These are phyloP conservation scores for Arachis hypogaea DNA, from an alignment of 306 rosid species.

Conservation along the genomic window DNA sequence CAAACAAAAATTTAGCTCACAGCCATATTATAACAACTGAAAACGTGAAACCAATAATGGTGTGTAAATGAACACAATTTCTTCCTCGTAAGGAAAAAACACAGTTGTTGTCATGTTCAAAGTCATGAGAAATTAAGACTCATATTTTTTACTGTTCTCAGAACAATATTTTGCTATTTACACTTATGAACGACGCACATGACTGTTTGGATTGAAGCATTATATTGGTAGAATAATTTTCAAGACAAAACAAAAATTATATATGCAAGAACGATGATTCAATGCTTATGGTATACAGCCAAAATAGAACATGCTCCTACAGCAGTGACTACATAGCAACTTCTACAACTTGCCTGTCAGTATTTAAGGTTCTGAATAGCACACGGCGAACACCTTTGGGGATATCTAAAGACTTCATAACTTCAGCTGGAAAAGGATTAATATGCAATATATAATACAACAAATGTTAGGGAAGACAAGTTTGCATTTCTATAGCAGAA, in stretches of 20 bases:
- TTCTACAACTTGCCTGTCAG: slow-evolving; percentile 63
- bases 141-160: neutral
- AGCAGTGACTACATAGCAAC: neutral
- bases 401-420: slow-evolving; percentile 75
- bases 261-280: too few relatives aligned
- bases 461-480: slow-evolving; percentile 6
- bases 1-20: slow-evolving; percentile 39
- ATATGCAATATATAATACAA: neutral
- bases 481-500: slow-evolving; percentile 10
- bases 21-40: slow-evolving; percentile 2
- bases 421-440: slow-evolving; percentile 64
- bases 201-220: neutral
- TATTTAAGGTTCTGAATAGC: slow-evolving; percentile 83
- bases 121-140: neutral
- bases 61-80: slow-evolving; percentile 15
- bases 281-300: neutral
- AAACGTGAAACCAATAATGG: slow-evolving; percentile 10
- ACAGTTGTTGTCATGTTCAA: neutral
- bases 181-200: neutral
- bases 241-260: neutral
- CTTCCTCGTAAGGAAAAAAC: neutral
- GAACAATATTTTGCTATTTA: neutral
- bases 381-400: slow-evolving; percentile 81
- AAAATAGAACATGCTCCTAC: slow-evolving; percentile 20
- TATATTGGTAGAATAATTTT: neutral